Evolutionary conservation across 371 early-diverging fungal species (phyloP).

Genomic region (Mucor piriformis): DNA sequence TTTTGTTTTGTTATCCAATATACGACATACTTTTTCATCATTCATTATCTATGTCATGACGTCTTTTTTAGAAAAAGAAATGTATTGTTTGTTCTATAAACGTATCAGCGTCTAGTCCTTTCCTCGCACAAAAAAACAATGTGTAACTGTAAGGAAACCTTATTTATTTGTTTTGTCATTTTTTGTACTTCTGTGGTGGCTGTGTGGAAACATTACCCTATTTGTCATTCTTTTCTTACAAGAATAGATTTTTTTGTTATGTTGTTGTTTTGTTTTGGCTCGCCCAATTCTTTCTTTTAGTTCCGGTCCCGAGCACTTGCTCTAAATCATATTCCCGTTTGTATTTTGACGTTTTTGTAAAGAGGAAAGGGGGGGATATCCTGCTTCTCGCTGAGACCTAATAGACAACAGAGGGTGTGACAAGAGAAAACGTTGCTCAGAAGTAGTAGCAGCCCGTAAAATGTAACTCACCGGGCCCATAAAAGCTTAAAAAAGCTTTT

Average conservation of each 20-base stretch:
- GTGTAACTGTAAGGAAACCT: not conserved
- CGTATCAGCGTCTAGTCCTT: not conserved
- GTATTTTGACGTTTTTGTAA: no score
- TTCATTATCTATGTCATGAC: not conserved
- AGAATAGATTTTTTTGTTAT: not conserved
- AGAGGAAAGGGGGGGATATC: no score
- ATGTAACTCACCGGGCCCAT: no score
- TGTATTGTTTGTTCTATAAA: conserved; percentile 2
- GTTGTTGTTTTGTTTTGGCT: not conserved
- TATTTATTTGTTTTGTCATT: conserved; percentile 2
- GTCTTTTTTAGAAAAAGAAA: not conserved
- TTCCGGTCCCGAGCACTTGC: no score
- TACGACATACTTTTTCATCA: not conserved
- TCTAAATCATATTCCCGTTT: no score
- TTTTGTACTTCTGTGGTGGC: conserved; percentile 3
- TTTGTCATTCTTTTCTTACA: not conserved
- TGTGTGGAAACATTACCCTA: not conserved
- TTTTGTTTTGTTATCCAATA: not conserved
- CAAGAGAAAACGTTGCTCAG: no score
- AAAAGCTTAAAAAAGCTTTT: no score
- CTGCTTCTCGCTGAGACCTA: no score
- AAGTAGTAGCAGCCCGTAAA: no score
- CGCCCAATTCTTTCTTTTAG: not conserved
- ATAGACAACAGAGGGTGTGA: no score
- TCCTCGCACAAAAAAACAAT: not conserved